Evolutionary conservation across 2,329 filamentous ascomycete genomes (phyloP), one percentile per base, ranked within the genome.

Genomic region (Epichloe coenophiala): DNA sequence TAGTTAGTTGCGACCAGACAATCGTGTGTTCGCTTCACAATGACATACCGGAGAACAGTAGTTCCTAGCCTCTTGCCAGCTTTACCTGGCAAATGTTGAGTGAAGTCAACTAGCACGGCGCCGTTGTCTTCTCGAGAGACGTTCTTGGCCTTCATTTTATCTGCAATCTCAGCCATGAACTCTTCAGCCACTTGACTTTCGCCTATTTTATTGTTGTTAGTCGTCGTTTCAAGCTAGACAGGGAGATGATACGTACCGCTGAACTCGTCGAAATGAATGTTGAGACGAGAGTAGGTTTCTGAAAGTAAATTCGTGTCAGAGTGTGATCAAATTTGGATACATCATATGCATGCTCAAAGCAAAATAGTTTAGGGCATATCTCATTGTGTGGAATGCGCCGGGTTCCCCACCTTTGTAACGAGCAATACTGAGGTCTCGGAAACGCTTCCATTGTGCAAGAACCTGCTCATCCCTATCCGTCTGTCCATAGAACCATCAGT

Each of bases 201-300:
- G 48, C 86, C 86, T 49, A 81, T 36, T n/a, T 17, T 15, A 15
- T n/a, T 35, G 17, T 42, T 38, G 35, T 53, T 33, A 53, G 45
- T 31, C 17, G 21, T 3, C 35, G 36, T 2, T 33, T 43, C 7
- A 7, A 21, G 17, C 23, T n/a, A 21, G 11, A 13, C 9, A 11
- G 8, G 12, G 17, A 3, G 21, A 15, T 6, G 5, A 37, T 21
- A 50, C 57, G 33, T 57, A 59, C 59, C 60, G 48, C 60, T 62
- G 65, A 85, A 87, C 52, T 82, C 75, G 60, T 88, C 83, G 58
- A 86, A 88, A 53, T 72, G 72, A 56, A 88, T 83, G 62, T 86
- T 85, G 47, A 88, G 72, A 42, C 82, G 76, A 42, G 80, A 76
- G 61, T 88, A 88, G 0, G 83, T 84, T 54, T 77, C 70, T 58